These are phyloP conservation scores for Fusarium succisae DNA, from an alignment of 2,329 filamentous ascomycete genomes.

Conservation along the genomic window DNA sequence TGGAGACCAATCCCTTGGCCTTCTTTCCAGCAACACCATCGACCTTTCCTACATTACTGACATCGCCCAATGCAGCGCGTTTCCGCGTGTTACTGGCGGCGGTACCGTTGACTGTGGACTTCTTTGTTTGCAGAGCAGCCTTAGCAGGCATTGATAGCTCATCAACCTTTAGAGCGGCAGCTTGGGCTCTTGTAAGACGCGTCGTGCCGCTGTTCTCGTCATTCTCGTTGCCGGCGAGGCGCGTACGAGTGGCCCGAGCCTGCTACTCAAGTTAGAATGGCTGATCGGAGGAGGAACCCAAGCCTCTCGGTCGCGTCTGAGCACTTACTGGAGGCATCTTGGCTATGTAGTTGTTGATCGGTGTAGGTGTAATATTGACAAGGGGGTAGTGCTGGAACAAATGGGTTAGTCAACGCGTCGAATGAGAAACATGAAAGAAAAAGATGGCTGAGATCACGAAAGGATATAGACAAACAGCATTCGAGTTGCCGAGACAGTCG, in stretches of 20 bases:
- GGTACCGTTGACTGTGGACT: constrained; percentile 61
- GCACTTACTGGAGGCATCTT: constrained; percentile 51
- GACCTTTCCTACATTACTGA: constrained; percentile 92
- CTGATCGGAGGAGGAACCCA: background rate
- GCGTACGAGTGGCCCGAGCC: constrained; percentile 77
- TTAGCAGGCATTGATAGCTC: constrained; percentile 66
- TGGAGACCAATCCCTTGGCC: constrained; percentile 76
- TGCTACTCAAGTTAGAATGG: constrained; percentile 43
- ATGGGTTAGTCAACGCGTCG: constrained; percentile 42
- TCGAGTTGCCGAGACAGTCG: constrained; percentile 45
- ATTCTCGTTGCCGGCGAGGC: constrained; percentile 88
- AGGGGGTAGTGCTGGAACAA: constrained; percentile 26
- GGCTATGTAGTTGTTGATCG: constrained; percentile 39
- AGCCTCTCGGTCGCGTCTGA: constrained; percentile 20
- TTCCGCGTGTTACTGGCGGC: constrained; percentile 67
- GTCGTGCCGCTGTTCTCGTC: constrained; percentile 86
- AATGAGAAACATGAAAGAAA: constrained; percentile 9
- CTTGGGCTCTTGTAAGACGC: constrained; percentile 92
- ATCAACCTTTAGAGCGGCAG: constrained; percentile 76
- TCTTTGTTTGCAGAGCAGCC: constrained; percentile 77
- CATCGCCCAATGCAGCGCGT: constrained; percentile 88
- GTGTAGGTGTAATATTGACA: constrained; percentile 31
- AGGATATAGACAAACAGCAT: constrained; percentile 8
- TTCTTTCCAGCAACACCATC: constrained; percentile 81
- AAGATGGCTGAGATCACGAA: constrained; percentile 13